Evolutionary conservation across 2,329 filamentous ascomycete species (phyloP), one percentile per base, ranked within the genome.

Genomic region (Claviceps sp.): DNA sequence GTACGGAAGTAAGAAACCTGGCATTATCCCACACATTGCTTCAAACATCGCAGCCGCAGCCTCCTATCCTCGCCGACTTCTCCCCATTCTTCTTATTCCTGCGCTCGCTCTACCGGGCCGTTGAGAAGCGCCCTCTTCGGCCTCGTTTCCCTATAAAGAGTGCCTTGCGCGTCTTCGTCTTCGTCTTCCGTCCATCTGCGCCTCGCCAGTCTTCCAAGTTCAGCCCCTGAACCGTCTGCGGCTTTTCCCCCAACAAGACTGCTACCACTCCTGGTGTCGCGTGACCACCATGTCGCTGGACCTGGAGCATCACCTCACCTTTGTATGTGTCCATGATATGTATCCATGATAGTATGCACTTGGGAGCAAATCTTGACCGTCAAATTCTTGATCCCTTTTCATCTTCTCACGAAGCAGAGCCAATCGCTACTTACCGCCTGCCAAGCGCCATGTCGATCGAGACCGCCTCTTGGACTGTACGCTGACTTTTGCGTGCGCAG

Each of bases 301-400:
- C 63, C 77, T 93, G 50, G 87, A 93, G 72, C 85, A 82, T 65
- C 87, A 91, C 64, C 75, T 93, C 61, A 81, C 80, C 68, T 90
- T 90, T 70, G 87, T 93, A 47, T 19, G 45, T 47, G 6, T 30
- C 44, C 26, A 34, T 44, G 50, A 47, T 48, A 49, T 42, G 22
- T 30, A 44, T 30, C 26, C 8, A 22, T 48, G 50, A 40, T 48
- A 50, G 40, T 30, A 39, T 30, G 30, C n/a, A 1, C 14, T 39
- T 24, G 41, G 41, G 19, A 17, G 13, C 14, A 19, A 26, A 43
- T 5, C 30, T 37, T 53, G 7, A 34, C 51, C 54, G 39, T 50
- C 42, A 2, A 24, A n/a, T 34, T 24, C 53, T 38, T 30, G 45
- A 37, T 24, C 42, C 26, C 40, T 19, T 26, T 49, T 13, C 14